These are phyloP conservation scores for Pharus latifolius DNA, from an alignment of 176 grass and related monocot species.

Conservation along the genomic window DNA sequence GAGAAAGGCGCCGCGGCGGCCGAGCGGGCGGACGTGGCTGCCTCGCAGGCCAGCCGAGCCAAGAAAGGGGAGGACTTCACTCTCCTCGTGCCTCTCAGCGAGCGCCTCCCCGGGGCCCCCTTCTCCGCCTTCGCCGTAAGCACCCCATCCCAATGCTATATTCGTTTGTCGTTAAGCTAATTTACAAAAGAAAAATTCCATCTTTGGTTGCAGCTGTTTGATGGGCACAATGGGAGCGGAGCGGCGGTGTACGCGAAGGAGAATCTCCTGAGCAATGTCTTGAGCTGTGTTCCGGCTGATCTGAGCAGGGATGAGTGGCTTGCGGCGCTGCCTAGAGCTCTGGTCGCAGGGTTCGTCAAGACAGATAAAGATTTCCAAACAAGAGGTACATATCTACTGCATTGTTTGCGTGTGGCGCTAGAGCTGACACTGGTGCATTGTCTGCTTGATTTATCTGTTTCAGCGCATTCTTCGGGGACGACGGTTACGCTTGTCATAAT, in stretches of 20 bases:
- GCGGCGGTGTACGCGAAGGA: constrained; percentile 89
- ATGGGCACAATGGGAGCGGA: constrained; percentile 78
- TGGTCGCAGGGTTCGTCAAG: constrained; percentile 94
- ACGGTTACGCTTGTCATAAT: constrained; percentile 92
- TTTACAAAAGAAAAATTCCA: too few species aligned
- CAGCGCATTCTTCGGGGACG: constrained; percentile 76
- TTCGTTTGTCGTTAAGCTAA: too few species aligned
- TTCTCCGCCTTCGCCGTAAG: constrained; percentile 72
- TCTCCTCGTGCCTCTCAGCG: constrained; percentile 49
- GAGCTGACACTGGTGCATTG: not conserved
- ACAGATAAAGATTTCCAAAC: constrained; percentile 95
- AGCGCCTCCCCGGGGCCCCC: constrained; percentile 31
- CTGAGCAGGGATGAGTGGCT: constrained; percentile 81
- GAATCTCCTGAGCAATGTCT: constrained; percentile 75
- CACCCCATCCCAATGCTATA: not conserved
- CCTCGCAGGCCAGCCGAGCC: constrained; percentile 35
- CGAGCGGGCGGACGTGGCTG: not conserved
- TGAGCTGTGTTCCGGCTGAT: constrained; percentile 64
- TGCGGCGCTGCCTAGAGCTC: constrained; percentile 71
- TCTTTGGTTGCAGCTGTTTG: constrained; percentile 77
- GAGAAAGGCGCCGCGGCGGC: constrained; percentile 1
- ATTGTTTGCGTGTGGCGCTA: not conserved
- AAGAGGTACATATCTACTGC: constrained; percentile 46
- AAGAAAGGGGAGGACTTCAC: constrained; percentile 90
- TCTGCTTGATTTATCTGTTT: not conserved